Base-by-base conservation (phyloP, 1,284 basidiomycete species). In the Caloboletus firmus region DNA sequence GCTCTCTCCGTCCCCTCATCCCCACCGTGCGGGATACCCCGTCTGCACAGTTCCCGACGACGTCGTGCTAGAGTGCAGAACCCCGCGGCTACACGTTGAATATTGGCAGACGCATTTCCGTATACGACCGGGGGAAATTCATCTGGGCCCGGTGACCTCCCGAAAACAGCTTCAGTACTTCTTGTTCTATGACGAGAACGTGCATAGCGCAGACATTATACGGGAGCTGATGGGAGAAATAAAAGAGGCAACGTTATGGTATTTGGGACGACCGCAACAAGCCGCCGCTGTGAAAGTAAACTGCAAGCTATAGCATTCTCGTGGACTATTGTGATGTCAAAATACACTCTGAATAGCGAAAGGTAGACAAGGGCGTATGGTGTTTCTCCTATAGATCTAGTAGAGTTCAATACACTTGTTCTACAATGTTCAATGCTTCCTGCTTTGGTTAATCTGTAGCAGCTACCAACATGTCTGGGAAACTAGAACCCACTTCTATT, bases 161-260 rank as follows among this genome's bases (percentile, higher is more conserved):
- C 44, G 49, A 15, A 43, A 46, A 32, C 51, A 51, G 46, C 44
- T 65, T 22, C 49, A 57, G 34, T 61, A 43, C 55, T 64, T 62
- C 49, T 13, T 32, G 2, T 63, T 51, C 37, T 57, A 55, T 17
- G 63, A 65, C 32, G 42, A 52, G 31, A 52, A 53, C 26, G 56
- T 62, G 11, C 59, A 55, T 26, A 40, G 49, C 7, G 24, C 42
- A 2, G 49, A 51, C 12, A 41, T 56, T 17, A 45, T 64, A 5
- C 41, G 13, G 26, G 64, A 61, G 26, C 61, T 64, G 61, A 17
- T 65, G 52, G 49, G 51, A 9, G 63, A 64, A 36, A 41, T 65
- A 15, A 51, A 50, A 24, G 54, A 53, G n/a, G 63, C 63, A n/a
- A 58, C 63, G 0, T 20, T 59, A n/a, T 56, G 56, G 52, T 65